These are phyloP conservation scores for Pisolithus albus DNA, from an alignment of 768 basidiomycete genomes.

Conservation along the genomic window DNA sequence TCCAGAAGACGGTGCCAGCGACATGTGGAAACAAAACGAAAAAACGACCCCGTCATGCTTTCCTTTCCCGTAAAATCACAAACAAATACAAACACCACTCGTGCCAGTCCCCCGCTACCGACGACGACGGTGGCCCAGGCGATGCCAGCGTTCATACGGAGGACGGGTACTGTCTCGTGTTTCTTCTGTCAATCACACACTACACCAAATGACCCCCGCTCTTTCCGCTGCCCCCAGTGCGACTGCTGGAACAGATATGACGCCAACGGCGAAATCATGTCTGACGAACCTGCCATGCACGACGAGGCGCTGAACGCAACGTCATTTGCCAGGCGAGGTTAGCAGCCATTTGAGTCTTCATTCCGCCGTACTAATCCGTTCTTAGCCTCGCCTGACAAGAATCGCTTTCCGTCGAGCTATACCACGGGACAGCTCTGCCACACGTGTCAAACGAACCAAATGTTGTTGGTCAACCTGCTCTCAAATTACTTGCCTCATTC, in stretches of 20 bases:
- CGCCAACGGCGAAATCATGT: slow-evolving; percentile 65
- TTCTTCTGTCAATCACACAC: slow-evolving; percentile 61
- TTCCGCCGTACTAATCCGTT: background rate
- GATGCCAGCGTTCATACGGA: slow-evolving; percentile 42
- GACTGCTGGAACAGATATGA: slow-evolving; percentile 72
- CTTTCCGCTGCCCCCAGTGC: slow-evolving; percentile 64
- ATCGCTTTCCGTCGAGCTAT: slow-evolving; percentile 59
- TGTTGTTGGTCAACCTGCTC: slow-evolving; percentile 76
- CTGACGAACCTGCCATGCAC: slow-evolving; percentile 86
- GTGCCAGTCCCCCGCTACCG: background rate
- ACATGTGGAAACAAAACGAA: slow-evolving; percentile 21
- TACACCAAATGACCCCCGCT: slow-evolving; percentile 41
- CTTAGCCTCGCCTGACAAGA: slow-evolving; percentile 61
- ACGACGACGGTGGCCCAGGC: background rate
- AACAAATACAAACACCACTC: slow-evolving; percentile 4
- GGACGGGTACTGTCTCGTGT: slow-evolving; percentile 46
- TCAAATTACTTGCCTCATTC: slow-evolving; percentile 82
- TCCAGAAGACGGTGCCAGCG: slow-evolving; percentile 45
- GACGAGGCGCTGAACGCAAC: slow-evolving; percentile 62
- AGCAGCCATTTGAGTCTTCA: slow-evolving; percentile 6
- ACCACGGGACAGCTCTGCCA: slow-evolving; percentile 68
- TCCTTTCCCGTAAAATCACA: slow-evolving; percentile 17
- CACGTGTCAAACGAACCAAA: slow-evolving; percentile 89
- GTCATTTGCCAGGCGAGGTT: slow-evolving; percentile 72
- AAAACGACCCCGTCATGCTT: slow-evolving; percentile 1